Evolutionary conservation across 1,284 basidiomycete genomes (phyloP), one percentile per base, ranked within the genome.

Genomic region (Ustilago bromivora): DNA sequence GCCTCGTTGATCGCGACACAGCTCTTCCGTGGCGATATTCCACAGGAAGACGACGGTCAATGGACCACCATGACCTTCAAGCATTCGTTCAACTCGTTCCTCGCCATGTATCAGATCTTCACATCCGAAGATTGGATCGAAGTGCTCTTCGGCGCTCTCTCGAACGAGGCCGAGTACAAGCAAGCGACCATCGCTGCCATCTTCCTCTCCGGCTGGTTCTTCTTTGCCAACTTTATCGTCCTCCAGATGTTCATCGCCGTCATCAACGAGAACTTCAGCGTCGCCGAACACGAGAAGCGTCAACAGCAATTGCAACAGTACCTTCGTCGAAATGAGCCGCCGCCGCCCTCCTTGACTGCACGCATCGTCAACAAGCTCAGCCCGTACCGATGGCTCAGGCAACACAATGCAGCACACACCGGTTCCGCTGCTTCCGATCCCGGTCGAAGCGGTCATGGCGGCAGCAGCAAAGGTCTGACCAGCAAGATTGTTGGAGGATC

Each of bases 191-290:
- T 98, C 41, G 89, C 92, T 0, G 90, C 92, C 8, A 87, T 95
- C 36, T 96, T 98, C 86, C 81, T 98, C 15, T 88, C 90, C 13
- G 90, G 89, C 6, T 99, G 96, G 96, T 90, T 98, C 88, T 88
- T 97, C 57, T 96, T 99, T 78, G 92, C 94, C 1, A 96, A 96
- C 85, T 96, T 96, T 88, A 95, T 98, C 82, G 89, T 98, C n/a
- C 87, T 97, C 65, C 95, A 98, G 83, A 94, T 98, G 92, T 98
- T 98, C 88, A 95, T 99, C 83, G 96, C 96, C 40, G 96, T 98
- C 61, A 96, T 99, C 89, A 95, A 97, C 86, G 96, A 98, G 88
- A 98, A 97, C 87, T 98, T 98, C 81, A 90, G 92, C 51, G 91
- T 98, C 4, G 94, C 95, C 0, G 96, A 98, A 83, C 94, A 96